Base-by-base conservation (phyloP, 1,284 basidiomycete species). In the Naganishia sp. region DNA sequence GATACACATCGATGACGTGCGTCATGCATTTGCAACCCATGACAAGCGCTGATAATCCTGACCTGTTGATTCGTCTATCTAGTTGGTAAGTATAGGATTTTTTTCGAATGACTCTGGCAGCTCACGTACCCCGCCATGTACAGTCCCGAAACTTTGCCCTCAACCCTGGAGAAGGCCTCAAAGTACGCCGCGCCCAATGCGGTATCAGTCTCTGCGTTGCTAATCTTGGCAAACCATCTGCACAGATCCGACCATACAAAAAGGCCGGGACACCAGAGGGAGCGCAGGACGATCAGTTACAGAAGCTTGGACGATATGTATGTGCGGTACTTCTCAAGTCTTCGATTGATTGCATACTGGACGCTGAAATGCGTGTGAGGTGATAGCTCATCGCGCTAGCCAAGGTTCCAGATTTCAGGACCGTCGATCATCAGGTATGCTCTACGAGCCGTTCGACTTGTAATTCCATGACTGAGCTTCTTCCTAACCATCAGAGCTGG, bases 1-100 rank as follows among this genome's bases (percentile, higher is more conserved):
- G 0, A 87, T 94, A 54, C 92, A 95, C 73, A 84, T 95, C 35
- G 92, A 95, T 77, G 92, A 94, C 75, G 82, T 95, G 55, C 46
- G 87, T 88, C 17, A 23, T 32, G 31, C 2, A 1, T 10, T 41
- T n/a, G 7, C 3, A n/a, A 23, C 17, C 35, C 13, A 9, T 17
- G 3, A 18, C 13, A 21, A 5, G 21, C 28, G 35, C 58, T 42
- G 18, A 32, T 50, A 18, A 28, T 31, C 25, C 41, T 3, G 6
- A 25, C 18, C 15, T 31, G 28, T 6, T 1, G 46, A 2, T 23
- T 49, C 28, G 2, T 18, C 28, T 7, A 23, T 43, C 9, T 39
- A 60, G 57, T 39, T 60, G 45, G 57, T 60, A 41, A 39, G 57
- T 49, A 39, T 39, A 6, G 13, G 35, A 9, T 3, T n/a, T 42